A percentile compares a stretch with the other conserved stretches of the same genome.
Conservation (phyloP, 352 stramenopile species). For the Pythium apleroticum region DNA sequence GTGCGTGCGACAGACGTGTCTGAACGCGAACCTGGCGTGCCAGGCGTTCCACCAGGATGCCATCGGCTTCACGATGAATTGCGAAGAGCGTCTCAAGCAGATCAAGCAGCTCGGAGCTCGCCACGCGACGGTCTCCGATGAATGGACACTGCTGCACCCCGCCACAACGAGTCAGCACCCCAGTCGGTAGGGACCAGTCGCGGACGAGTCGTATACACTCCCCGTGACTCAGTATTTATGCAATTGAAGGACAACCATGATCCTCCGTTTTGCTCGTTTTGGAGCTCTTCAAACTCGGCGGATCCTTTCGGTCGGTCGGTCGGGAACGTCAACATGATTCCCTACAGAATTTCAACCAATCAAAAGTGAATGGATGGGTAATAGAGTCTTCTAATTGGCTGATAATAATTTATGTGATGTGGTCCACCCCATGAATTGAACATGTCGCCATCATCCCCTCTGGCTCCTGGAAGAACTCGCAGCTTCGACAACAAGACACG, state of each 20-base stretch:
- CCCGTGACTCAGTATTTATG: slow-evolving; percentile 28
- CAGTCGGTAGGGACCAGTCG: background rate
- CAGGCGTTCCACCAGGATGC: slow-evolving; percentile 83
- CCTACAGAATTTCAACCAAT: slow-evolving; percentile 20
- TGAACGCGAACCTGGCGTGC: slow-evolving; percentile 85
- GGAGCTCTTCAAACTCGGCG: background rate
- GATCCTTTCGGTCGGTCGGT: slow-evolving; percentile 14
- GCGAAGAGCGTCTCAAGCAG: slow-evolving; percentile 83
- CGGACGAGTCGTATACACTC: background rate
- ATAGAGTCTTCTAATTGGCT: slow-evolving; percentile 20
- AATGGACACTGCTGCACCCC: slow-evolving; percentile 38
- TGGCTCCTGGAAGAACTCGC: background rate
- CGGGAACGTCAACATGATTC: slow-evolving; percentile 26
- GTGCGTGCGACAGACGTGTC: slow-evolving; percentile 67
- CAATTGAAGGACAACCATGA: background rate
- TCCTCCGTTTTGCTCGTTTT: background rate
- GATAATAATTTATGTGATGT: slow-evolving; percentile 14
- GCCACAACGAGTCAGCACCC: background rate
- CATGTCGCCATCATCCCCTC: slow-evolving; percentile 13
- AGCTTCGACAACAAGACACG: slow-evolving; percentile 14
- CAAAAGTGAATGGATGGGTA: background rate
- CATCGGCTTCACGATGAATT: slow-evolving; percentile 77
- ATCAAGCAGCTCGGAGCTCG: slow-evolving; percentile 83
- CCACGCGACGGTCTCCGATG: slow-evolving; percentile 38
- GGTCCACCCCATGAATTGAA: slow-evolving; percentile 27